Evolutionary conservation across 805 yeast species (phyloP).

Genomic region (Lipomyces chichibuensis): DNA sequence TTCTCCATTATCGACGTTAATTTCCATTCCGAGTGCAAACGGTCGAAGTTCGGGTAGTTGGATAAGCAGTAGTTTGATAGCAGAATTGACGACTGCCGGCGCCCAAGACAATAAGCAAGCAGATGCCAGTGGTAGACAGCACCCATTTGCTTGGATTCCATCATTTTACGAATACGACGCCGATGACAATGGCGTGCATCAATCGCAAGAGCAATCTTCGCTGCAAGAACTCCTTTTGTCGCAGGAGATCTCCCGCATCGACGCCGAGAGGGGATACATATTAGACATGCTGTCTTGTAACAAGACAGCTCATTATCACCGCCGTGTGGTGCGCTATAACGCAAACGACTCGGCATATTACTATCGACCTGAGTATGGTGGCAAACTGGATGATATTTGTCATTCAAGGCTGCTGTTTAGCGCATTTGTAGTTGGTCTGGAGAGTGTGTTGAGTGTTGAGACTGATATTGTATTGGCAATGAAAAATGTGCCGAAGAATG

Average conservation of each 20-base stretch:
- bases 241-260: neutral
- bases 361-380: conserved; percentile 1
- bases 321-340: conserved; percentile 5
- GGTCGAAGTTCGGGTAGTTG: neutral
- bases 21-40: neutral
- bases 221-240: neutral
- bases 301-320: neutral
- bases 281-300: neutral
- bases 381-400: conserved; percentile 5
- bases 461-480: conserved; percentile 7
- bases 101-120: neutral
- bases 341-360: conserved; percentile 1
- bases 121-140: neutral
- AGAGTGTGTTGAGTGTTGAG: conserved; percentile 6
- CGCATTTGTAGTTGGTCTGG: conserved; percentile 3
- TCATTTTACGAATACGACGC: neutral
- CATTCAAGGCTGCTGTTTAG: neutral
- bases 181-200: neutral
- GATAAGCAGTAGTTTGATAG: neutral
- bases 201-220: neutral
- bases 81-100: neutral
- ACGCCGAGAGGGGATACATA: conserved; percentile 1
- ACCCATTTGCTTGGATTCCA: conserved; percentile 6
- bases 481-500: conserved; percentile 2
- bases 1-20: neutral